Evolutionary conservation across 345 rosid genomes (phyloP).

Genomic region (Lepidium didymum): DNA sequence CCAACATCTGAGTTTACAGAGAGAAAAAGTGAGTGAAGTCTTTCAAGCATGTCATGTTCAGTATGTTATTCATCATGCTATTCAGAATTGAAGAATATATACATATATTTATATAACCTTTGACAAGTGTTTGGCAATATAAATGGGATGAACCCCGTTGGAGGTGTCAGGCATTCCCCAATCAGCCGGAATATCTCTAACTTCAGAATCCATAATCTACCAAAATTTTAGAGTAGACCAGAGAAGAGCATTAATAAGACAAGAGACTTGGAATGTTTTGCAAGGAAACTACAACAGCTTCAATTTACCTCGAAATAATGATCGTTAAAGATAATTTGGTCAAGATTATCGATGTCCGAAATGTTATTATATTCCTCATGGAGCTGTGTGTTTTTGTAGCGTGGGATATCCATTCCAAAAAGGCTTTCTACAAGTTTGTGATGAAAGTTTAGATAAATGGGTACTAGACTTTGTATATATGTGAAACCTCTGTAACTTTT

Average conservation of each 20-base stretch:
- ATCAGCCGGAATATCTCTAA: conserved; percentile 51
- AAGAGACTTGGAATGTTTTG: conserved; percentile 8
- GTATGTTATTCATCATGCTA: not conserved
- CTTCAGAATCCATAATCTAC: conserved; percentile 70
- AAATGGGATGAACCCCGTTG: conserved; percentile 65
- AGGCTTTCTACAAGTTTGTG: conserved; percentile 52
- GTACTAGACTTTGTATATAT: not conserved
- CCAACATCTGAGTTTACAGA: not conserved
- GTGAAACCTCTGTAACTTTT: not conserved
- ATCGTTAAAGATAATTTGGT: conserved; percentile 51
- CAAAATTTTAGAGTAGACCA: not conserved
- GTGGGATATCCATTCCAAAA: conserved; percentile 75
- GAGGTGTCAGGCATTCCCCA: conserved; percentile 90
- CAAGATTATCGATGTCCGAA: conserved; percentile 38
- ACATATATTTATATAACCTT: conserved; percentile 42
- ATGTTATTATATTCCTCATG: conserved; percentile 44
- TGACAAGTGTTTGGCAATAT: conserved; percentile 79
- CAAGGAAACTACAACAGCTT: not conserved
- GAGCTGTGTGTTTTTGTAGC: conserved; percentile 44
- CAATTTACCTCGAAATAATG: conserved; percentile 66
- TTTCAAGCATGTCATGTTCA: not conserved
- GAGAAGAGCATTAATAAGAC: conserved; percentile 2
- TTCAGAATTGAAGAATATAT: no score
- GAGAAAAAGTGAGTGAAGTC: not conserved
- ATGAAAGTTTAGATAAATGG: not conserved